Evolutionary conservation across 2,329 filamentous ascomycete genomes (phyloP), one percentile per base, ranked within the genome.

Genomic region (Stagonosporopsis chrysanthemi): DNA sequence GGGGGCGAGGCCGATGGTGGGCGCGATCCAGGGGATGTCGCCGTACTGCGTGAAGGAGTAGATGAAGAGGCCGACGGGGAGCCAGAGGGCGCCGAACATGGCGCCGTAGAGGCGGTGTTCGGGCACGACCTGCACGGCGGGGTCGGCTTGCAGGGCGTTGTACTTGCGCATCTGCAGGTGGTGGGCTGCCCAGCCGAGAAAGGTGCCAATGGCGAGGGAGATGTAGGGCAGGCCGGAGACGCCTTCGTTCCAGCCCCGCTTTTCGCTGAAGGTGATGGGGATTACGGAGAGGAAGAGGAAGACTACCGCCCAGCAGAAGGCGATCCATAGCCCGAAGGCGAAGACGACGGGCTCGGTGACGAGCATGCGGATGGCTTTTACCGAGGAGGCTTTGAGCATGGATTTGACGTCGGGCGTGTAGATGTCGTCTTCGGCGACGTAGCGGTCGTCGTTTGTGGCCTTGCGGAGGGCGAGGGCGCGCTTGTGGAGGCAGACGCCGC

Each of bases 31-130:
- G 48, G 67, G 72, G 1, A 84, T 67, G 49, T 77, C 75, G 4
- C 71, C 76, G 67, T 84, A 84, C 65, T 84, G 82, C 1, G 81
- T 83, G 75, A 83, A 84, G 36, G 75, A 78, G 77, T 84, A 84
- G 68, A 84, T 81, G 62, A 76, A 74, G 7, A 75, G 60, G 5
- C 69, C 71, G 7, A 76, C 42, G 1, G 73, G 73, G 7, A 76
- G 56, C 56, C 67, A 66, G 31, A 72, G 62, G 5, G 69, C 70
- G 22, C 71, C 72, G n/a, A 67, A 70, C 60, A 72, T 68, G 40
- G 72, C 69, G 26, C 70, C 65, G 19, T 70, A 70, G 0, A 75
- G 60, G n/a, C 72, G 63, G 47, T 74, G 66, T n/a, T 75, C 72
- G 3, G 71, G 70, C 1, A 76, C 69, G n/a, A 80, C 67, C 17